Evolutionary conservation across 768 basidiomycete genomes (phyloP).

Genomic region (Rhodotorula taiwanensis): DNA sequence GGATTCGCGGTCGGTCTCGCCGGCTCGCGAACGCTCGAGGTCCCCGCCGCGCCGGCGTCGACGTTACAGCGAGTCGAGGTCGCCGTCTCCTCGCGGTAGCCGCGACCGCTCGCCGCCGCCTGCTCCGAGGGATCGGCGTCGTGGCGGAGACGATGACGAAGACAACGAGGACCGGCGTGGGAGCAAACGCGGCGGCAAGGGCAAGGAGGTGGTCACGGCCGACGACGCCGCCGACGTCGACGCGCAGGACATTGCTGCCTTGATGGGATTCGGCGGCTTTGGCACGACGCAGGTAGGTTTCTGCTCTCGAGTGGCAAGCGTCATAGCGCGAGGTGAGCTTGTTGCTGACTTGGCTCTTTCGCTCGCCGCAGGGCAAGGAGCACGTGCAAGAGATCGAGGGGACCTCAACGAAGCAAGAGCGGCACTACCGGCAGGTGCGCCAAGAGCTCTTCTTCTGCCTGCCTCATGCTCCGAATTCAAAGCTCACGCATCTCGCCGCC

Average conservation of each 20-base stretch:
- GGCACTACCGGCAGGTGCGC: conserved; percentile 42
- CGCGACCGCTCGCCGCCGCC: conserved; percentile 6
- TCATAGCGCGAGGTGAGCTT: too few relatives aligned
- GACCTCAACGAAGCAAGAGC: conserved; percentile 57
- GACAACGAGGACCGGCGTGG: conserved; percentile 1
- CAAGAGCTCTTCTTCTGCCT: too few relatives aligned
- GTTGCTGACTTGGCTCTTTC: neutral
- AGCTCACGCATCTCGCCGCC: conserved; percentile 60
- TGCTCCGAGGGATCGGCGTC: neutral
- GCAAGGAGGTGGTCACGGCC: conserved; percentile 26
- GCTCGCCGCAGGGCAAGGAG: conserved; percentile 57
- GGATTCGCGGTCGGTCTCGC: neutral
- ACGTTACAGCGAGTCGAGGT: neutral
- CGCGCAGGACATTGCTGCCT: conserved; percentile 73
- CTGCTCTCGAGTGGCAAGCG: too few relatives aligned
- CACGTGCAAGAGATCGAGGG: conserved; percentile 73
- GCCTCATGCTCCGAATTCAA: conserved; percentile 30
- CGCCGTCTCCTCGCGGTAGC: neutral
- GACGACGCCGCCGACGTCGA: conserved; percentile 54
- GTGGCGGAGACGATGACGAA: neutral
- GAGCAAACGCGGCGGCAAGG: neutral
- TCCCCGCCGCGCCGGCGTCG: neutral
- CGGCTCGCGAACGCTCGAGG: conserved; percentile 5
- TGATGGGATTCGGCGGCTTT: conserved; percentile 85
- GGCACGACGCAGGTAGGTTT: conserved; percentile 77